Evolutionary conservation across 1,284 basidiomycete species (phyloP), one percentile per base, ranked within the genome.

Genomic region (Leccinum fuscescens): DNA sequence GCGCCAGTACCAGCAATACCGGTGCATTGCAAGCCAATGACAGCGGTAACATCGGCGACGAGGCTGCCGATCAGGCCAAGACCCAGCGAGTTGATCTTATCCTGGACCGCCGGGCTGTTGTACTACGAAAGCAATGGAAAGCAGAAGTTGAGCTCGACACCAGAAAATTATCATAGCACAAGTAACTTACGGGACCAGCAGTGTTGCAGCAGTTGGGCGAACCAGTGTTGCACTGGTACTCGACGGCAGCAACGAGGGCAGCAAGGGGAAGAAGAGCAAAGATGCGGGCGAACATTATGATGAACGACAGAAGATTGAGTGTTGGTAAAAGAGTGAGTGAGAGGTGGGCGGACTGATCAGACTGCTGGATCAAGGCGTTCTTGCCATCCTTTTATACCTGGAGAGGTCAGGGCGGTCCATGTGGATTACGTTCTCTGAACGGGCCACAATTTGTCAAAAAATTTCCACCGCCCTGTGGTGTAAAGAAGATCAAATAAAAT

Each of bases 31-130:
- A 46, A 20, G 20, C 44, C 44, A 11, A 46, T 0, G 44, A 20
- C 2, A 20, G 17, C 44, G 11, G 0, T 6, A 4, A 12, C 17
- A 9, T 2, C 5, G 11, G 6, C 3, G 17, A 3, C 3, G 11
- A 46, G 11, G 17, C 3, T 6, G 11, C 44, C 44, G 3, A 46
- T 5, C 17, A 20, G 5, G 17, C 17, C 44, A 20, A 20, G 3
- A 12, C 44, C 37, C 35, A 37, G 1, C 35, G 35, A 14, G 3
- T 7, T 15, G 5, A 35, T 35, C 5, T 35, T 6, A 14, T 4
- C 14, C 35, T 15, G 35, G 14, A 37, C 6, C 14, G 5, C 17
- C 3, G 20, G 20, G 20, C 5, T 20, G 11, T 15, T 44, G 17
- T 20, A 17, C 42, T 44, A 20, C 44, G 12, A 22, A 2, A 46